Base-by-base conservation (phyloP, 805 yeast genomes). In the Wickerhamiella azymoides region DNA sequence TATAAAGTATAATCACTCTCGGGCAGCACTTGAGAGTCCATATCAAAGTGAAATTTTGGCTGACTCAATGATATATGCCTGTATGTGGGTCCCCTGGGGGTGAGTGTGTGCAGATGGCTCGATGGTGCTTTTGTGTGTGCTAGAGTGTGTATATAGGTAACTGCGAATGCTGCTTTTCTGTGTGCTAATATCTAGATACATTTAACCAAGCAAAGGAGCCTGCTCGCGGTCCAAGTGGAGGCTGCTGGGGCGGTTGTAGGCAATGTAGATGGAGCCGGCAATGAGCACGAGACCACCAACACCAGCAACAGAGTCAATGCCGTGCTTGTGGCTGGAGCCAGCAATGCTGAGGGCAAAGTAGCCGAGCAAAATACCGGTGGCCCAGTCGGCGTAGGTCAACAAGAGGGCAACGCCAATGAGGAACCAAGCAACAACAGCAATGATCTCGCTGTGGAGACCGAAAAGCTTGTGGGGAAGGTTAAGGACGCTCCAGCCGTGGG, bases 341-440 rank as follows among this genome's bases (percentile, higher is more conserved):
- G 79, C 89, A 39, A 84, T 60, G 36, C 83, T 88, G 47, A 80
- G 69, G 50, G 71, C 67, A 54, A 84, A 64, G 53, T 73, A 67
- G 26, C 79, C 62, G 11, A 77, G 68, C 40, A 77, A 62, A 39
- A 81, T 60, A 8, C 84, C 89, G 46, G 78, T 61, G 3, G 79
- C 77, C 75, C 81, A 84, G 64, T 84, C 94, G 49, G 75, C 74
- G 59, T 69, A 79, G 39, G 77, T 59, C 28, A 74, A 61, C 53
- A 84, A 57, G 56, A 77, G 70, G 48, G 71, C 61, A 18, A 67
- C 66, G 13, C 92, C 89, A 39, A 78, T 73, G 33, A 83, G 47
- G 51, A 84, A 66, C 64, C 80, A 80, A 58, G 74, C 78, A 93
- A 94, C 83, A 56, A 84, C 73, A 51, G 80, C 69, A 30, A 83